Conservation (phyloP, 2,329 filamentous ascomycete genomes). For the Talaromyces pinophilus region DNA sequence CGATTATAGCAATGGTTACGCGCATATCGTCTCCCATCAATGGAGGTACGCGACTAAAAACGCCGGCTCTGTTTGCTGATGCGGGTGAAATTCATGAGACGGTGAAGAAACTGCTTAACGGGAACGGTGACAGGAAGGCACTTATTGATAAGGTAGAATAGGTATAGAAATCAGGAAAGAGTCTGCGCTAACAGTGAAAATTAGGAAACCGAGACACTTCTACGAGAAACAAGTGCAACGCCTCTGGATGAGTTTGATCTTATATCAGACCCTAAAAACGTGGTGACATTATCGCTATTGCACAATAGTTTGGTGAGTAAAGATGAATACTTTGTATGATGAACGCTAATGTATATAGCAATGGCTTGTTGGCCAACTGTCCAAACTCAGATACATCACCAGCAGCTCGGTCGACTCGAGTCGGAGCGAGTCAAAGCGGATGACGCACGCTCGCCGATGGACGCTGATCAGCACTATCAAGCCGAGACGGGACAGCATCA, state of each 20-base stretch:
- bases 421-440: slow-evolving; percentile 44
- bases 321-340: neutral
- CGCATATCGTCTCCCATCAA: slow-evolving; percentile 50
- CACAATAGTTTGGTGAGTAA: slow-evolving; percentile 80
- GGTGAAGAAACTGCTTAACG: slow-evolving; percentile 66
- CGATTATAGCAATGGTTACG: slow-evolving; percentile 62
- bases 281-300: slow-evolving; percentile 80
- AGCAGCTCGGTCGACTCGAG: slow-evolving; percentile 59
- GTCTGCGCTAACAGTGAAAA: slow-evolving; percentile 27
- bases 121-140: slow-evolving; percentile 52
- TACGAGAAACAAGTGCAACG: slow-evolving; percentile 57
- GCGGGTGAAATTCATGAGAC: slow-evolving; percentile 71
- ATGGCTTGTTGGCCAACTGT: slow-evolving; percentile 85
- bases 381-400: slow-evolving; percentile 80
- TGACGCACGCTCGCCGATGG: slow-evolving; percentile 71
- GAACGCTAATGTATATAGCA: slow-evolving; percentile 52
- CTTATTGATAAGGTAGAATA: slow-evolving; percentile 61
- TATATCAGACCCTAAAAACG: slow-evolving; percentile 83
- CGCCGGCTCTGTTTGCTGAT: slow-evolving; percentile 67
- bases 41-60: slow-evolving; percentile 67
- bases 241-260: slow-evolving; percentile 76
- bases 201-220: slow-evolving; percentile 56
- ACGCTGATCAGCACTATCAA: slow-evolving; percentile 70
- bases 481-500: slow-evolving; percentile 55
- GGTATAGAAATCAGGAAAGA: neutral